Conservation (phyloP, 345 rosid genomes). For the Populus nigra region DNA sequence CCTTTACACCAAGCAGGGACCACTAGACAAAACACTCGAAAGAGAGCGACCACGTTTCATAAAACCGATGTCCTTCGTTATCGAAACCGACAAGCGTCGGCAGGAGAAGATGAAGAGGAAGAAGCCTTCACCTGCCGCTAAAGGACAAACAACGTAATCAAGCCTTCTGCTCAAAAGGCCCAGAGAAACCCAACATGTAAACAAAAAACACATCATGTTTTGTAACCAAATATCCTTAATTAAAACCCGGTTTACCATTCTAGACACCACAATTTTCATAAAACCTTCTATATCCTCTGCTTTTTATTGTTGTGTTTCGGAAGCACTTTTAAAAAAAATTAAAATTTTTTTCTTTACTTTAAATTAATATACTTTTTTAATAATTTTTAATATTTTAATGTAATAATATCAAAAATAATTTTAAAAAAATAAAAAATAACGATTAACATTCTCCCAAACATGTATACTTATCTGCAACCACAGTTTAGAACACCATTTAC, state of each 20-base stretch:
- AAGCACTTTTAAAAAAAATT: too few relatives aligned
- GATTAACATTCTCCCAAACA: too few relatives aligned
- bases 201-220: not conserved
- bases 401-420: too few relatives aligned
- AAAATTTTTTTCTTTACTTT: too few relatives aligned
- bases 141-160: conserved; percentile 17
- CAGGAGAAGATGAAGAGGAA: conserved; percentile 14
- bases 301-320: not conserved
- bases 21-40: conserved; percentile 3
- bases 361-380: too few relatives aligned
- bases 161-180: not conserved
- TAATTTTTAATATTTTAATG: too few relatives aligned
- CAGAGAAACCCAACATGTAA: not conserved
- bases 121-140: conserved; percentile 16
- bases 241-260: not conserved
- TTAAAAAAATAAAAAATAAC: too few relatives aligned
- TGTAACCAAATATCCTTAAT: not conserved
- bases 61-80: not conserved
- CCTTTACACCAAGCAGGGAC: conserved; percentile 20
- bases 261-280: not conserved
- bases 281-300: not conserved
- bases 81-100: conserved; percentile 45
- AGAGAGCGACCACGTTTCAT: conserved; percentile 23
- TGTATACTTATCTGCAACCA: too few relatives aligned
- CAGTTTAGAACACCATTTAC: too few relatives aligned